Evolutionary conservation across 2,329 filamentous ascomycete genomes (phyloP).

Genomic region (Exophiala oligosperma): DNA sequence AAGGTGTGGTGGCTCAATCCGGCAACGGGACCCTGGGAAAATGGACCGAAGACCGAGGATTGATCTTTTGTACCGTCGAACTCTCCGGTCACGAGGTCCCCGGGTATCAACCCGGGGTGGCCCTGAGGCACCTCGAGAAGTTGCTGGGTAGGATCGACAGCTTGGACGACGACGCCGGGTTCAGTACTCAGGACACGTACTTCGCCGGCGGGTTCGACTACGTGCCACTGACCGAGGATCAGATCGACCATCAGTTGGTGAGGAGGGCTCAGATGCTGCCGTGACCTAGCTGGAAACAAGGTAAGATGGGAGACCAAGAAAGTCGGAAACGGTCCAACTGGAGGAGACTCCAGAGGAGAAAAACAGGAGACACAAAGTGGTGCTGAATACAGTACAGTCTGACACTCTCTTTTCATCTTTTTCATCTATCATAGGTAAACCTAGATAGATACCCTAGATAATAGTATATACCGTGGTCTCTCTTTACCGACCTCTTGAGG

Average conservation of each 20-base stretch:
- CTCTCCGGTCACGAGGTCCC: constrained; percentile 28
- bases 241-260: not conserved
- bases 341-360: too few species aligned
- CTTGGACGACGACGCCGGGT: constrained; percentile 9
- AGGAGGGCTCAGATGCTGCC: not conserved
- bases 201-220: not conserved
- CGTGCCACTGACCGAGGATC: not conserved
- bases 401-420: too few species aligned
- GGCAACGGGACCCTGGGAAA: constrained; percentile 43
- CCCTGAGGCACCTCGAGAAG: constrained; percentile 73
- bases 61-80: constrained; percentile 39
- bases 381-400: too few species aligned
- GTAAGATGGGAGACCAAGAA: too few species aligned
- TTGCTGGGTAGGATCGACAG: constrained; percentile 9
- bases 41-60: constrained; percentile 44
- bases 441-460: too few species aligned
- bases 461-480: not conserved
- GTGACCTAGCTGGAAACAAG: too few species aligned
- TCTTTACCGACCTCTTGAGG: not conserved
- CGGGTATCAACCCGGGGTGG: constrained; percentile 55
- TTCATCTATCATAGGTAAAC: too few species aligned
- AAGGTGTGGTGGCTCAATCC: constrained; percentile 38
- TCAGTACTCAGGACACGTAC: not conserved
- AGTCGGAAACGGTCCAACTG: too few species aligned
- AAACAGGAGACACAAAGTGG: too few species aligned